These are phyloP conservation scores for Grifola frondosa DNA, from an alignment of 1,284 basidiomycete species.

Conservation along the genomic window DNA sequence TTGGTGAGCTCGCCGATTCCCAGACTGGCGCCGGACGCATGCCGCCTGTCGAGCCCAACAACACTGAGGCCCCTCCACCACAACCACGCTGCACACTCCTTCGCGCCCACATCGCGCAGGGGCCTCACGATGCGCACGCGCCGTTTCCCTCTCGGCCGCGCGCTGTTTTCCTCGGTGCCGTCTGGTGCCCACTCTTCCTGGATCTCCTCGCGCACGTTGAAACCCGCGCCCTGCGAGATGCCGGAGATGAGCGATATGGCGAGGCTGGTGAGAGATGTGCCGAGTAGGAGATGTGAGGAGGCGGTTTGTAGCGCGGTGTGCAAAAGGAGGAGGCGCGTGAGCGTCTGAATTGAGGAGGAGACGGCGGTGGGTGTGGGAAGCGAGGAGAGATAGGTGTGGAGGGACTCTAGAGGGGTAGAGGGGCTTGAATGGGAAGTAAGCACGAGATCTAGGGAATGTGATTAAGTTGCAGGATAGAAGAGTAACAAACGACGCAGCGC, in stretches of 20 bases:
- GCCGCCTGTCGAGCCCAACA: conserved; percentile 49
- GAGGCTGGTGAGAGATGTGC: conserved; percentile 78
- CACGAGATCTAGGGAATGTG: conserved; percentile 17
- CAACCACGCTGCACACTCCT: conserved; percentile 78
- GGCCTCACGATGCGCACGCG: conserved; percentile 66
- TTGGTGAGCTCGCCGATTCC: conserved; percentile 74
- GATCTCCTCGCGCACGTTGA: conserved; percentile 70
- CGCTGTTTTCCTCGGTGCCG: conserved; percentile 1
- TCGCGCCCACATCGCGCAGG: conserved; percentile 74
- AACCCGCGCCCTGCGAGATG: conserved; percentile 80
- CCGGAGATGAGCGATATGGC: conserved; percentile 76
- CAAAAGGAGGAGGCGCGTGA: conserved; percentile 71
- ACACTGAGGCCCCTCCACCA: conserved; percentile 65
- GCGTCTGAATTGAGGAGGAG: conserved; percentile 57
- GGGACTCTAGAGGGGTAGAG: conserved; percentile 38
- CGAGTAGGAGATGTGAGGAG: conserved; percentile 78
- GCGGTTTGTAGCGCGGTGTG: conserved; percentile 57
- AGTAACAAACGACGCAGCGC: conserved; percentile 6
- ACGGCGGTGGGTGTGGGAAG: conserved; percentile 80
- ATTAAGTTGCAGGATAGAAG: not conserved
- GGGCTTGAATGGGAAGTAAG: conserved; percentile 25
- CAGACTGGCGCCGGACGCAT: conserved; percentile 48
- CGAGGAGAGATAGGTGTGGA: conserved; percentile 63
- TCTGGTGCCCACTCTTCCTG: conserved; percentile 61
- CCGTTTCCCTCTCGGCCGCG: conserved; percentile 9